These are phyloP conservation scores for Phytophthora pseudosyringae DNA, from an alignment of 352 stramenopile genomes.

Conservation along the genomic window DNA sequence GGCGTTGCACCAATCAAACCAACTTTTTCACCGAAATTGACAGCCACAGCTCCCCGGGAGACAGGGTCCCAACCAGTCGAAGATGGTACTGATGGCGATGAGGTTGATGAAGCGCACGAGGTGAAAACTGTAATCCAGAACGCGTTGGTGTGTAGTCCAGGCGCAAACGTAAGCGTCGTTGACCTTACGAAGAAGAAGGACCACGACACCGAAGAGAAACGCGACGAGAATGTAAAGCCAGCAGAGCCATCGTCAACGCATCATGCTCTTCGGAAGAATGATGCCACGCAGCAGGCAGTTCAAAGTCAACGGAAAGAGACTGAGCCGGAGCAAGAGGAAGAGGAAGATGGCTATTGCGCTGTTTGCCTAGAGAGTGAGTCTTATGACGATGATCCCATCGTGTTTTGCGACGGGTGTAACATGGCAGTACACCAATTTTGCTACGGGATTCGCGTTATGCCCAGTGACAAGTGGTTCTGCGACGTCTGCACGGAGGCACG, in stretches of 20 bases:
- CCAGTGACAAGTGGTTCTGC: constrained; percentile 87
- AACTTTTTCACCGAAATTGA: not conserved
- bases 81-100: constrained; percentile 32
- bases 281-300: not conserved
- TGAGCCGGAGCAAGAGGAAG: constrained; percentile 27
- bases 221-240: constrained; percentile 2
- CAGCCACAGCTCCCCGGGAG: not conserved
- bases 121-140: constrained; percentile 11
- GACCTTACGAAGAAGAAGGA: constrained; percentile 15
- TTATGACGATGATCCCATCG: constrained; percentile 89
- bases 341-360: constrained; percentile 58
- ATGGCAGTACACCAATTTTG: constrained; percentile 90
- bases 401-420: constrained; percentile 92
- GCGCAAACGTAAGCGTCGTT: constrained; percentile 1
- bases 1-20: constrained; percentile 3
- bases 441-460: constrained; percentile 78
- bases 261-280: not conserved
- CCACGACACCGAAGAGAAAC: not conserved
- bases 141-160: not conserved
- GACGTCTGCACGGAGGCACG: constrained; percentile 48
- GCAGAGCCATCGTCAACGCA: not conserved
- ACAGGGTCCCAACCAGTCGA: constrained; percentile 17
- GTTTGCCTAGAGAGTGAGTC: constrained; percentile 85
- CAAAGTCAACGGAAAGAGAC: constrained; percentile 13
- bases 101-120: constrained; percentile 20